These are phyloP conservation scores for Plasmodium knowlesi DNA, from an alignment of 169 alveolate species.

Conservation along the genomic window DNA sequence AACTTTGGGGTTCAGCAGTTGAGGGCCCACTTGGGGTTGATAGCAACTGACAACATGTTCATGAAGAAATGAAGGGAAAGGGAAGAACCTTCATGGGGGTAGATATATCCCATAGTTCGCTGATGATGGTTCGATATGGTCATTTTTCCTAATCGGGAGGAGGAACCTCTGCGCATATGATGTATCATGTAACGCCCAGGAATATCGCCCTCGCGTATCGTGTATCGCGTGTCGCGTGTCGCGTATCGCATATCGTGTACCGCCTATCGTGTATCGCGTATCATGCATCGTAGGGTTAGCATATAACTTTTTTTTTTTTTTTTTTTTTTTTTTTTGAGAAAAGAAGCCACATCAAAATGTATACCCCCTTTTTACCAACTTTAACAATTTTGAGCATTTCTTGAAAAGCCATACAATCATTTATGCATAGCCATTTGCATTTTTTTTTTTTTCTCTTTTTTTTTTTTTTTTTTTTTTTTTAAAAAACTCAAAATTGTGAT, in stretches of 20 bases:
- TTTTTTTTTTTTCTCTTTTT: no score
- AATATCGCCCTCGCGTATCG: not conserved
- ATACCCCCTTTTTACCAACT: not conserved
- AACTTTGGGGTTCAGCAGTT: conserved; percentile 56
- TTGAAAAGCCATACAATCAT: not conserved
- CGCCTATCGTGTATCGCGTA: not conserved
- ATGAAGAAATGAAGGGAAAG: not conserved
- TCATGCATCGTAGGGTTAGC: not conserved
- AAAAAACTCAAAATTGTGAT: not conserved
- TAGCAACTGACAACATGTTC: conserved; percentile 36
- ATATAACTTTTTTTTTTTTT: not conserved
- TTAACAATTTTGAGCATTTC: not conserved
- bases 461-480: no score
- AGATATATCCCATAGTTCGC: not conserved
- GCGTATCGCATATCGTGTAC: not conserved
- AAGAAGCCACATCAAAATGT: not conserved
- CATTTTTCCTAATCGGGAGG: not conserved
- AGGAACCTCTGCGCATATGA: not conserved
- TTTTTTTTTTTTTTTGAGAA: not conserved
- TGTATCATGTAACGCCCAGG: not conserved
- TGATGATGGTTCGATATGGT: not conserved
- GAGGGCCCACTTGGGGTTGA: conserved; percentile 52
- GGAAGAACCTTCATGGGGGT: no score
- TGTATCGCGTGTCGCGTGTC: no score
- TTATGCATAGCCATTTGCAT: not conserved